Evolutionary conservation across 306 rosid genomes (phyloP).

Genomic region (Purshia tridentata): DNA sequence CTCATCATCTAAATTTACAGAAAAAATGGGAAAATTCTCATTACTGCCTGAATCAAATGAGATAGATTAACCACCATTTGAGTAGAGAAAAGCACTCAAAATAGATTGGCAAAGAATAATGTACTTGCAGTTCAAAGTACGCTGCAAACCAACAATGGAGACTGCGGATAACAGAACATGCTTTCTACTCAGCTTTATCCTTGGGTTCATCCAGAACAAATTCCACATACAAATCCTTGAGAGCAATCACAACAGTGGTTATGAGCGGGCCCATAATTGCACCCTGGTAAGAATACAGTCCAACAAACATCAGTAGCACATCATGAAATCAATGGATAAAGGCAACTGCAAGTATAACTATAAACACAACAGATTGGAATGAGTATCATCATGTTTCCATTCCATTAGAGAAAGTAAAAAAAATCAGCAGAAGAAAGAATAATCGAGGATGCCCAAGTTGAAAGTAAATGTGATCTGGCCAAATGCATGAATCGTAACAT

Average conservation of each 20-base stretch:
- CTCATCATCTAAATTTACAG: slow-evolving; percentile 16
- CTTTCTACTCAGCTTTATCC: slow-evolving; percentile 37
- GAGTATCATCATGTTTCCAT: not conserved
- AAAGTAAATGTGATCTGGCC: not conserved
- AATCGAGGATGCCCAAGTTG: not conserved
- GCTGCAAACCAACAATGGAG: slow-evolving; percentile 29
- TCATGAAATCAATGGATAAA: not conserved
- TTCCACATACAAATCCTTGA: slow-evolving; percentile 84
- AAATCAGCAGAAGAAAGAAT: not conserved
- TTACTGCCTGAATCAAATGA: slow-evolving; percentile 3
- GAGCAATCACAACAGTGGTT: slow-evolving; percentile 88
- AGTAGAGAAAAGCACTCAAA: slow-evolving; percentile 24
- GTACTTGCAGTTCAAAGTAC: slow-evolving; percentile 21
- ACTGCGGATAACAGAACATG: slow-evolving; percentile 16
- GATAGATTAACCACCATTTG: slow-evolving; percentile 25
- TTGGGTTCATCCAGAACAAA: slow-evolving; percentile 73
- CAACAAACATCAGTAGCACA: not conserved
- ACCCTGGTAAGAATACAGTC: slow-evolving; percentile 48
- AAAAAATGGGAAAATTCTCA: not conserved
- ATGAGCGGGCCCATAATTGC: slow-evolving; percentile 99
- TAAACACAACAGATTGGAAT: not conserved
- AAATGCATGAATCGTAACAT: not conserved
- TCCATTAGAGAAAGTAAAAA: not conserved
- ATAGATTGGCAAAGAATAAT: slow-evolving; percentile 32
- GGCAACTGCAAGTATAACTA: not conserved